phyloP scores from a whole-genome alignment of 306 rosid genomes.

The Corylus avellana region DNA sequence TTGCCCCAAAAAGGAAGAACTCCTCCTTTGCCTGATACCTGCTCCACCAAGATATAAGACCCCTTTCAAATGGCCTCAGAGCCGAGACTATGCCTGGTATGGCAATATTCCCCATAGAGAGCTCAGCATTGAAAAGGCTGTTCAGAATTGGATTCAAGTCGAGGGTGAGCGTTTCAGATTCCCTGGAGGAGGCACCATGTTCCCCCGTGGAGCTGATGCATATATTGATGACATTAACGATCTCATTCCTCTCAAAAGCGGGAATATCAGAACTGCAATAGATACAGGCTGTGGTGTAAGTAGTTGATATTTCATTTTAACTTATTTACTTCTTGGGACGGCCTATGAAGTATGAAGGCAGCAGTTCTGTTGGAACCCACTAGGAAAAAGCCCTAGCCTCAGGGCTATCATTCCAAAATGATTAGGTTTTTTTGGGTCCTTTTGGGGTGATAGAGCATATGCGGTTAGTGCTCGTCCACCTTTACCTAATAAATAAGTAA shows the following conservation, averaged over 20 bases:
- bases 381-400: no score
- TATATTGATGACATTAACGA: conserved; percentile 82
- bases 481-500: no score
- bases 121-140: conserved; percentile 90
- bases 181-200: conserved; percentile 99
- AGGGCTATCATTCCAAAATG: no score
- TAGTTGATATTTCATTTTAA: conserved; percentile 9
- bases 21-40: conserved; percentile 67
- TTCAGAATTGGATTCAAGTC: conserved; percentile 96
- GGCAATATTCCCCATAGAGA: conserved; percentile 92
- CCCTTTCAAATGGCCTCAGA: conserved; percentile 96
- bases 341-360: not conserved
- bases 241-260: conserved; percentile 74
- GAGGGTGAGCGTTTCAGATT: conserved; percentile 85
- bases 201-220: conserved; percentile 92
- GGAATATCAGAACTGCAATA: conserved; percentile 82
- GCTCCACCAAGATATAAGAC: conserved; percentile 90
- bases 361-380: not conserved
- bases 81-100: conserved; percentile 91
- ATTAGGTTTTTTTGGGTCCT: no score
- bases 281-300: conserved; percentile 99
- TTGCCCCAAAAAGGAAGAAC: conserved; percentile 81
- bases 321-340: not conserved
- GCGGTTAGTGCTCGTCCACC: no score
- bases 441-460: no score